Conservation (phyloP, 2,329 filamentous ascomycete genomes). For the Fonsecaea monophora region DNA sequence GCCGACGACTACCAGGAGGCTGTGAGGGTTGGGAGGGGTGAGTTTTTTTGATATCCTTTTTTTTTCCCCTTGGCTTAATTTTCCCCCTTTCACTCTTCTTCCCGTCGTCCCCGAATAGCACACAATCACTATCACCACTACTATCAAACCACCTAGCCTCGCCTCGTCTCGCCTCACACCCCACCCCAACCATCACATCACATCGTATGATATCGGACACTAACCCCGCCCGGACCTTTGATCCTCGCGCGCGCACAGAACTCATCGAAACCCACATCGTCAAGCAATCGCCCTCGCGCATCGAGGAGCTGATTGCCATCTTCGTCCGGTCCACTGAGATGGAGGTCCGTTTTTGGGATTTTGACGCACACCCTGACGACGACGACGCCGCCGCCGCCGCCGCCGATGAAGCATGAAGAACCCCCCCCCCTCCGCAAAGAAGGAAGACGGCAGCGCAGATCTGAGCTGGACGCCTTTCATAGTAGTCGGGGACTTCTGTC, state of each 20-base stretch:
- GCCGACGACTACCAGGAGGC: constrained; percentile 78
- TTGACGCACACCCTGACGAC: constrained; percentile 56
- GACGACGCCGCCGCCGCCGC: background rate
- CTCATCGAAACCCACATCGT: constrained; percentile 77
- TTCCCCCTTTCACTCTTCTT: background rate
- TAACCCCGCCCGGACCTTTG: background rate
- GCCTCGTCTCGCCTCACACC: too few species aligned
- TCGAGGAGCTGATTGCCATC: constrained; percentile 83
- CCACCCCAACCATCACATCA: too few species aligned
- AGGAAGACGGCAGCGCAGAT: background rate
- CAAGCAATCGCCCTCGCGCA: constrained; percentile 73
- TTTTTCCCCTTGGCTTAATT: background rate
- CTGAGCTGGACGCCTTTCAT: too few species aligned
- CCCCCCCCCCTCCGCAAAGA: too few species aligned
- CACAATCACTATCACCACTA: too few species aligned
- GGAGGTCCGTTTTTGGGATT: constrained; percentile 78
- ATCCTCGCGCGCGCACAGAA: constrained; percentile 52
- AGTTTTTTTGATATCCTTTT: background rate
- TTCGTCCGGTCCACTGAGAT: constrained; percentile 86
- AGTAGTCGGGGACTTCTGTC: too few species aligned
- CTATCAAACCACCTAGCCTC: too few species aligned
- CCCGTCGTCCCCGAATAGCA: background rate
- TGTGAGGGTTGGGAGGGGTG: constrained; percentile 64
- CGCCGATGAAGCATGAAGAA: too few species aligned
- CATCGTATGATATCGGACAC: background rate